Conservation (phyloP, 495 filamentous ascomycete genomes). For the Lichenothelia convexa region DNA sequence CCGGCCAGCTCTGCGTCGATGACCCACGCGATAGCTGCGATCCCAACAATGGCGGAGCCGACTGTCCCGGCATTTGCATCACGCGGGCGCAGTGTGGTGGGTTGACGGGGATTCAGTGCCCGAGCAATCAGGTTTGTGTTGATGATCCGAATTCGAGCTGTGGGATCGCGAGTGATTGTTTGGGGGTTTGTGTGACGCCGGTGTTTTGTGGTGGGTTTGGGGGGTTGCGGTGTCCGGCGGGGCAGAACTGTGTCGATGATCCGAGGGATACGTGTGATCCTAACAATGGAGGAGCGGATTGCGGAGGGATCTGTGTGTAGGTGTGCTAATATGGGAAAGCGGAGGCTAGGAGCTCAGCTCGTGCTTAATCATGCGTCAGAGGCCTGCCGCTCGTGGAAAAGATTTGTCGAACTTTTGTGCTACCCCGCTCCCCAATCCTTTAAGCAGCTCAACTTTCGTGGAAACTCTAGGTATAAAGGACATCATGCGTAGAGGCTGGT, state of each 20-base stretch:
- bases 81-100: neutral
- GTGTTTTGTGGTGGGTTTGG: neutral
- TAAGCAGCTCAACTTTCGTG: no score
- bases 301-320: neutral
- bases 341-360: no score
- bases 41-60: neutral
- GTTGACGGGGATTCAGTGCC: neutral
- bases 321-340: no score
- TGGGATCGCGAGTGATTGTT: neutral
- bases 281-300: neutral
- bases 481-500: no score
- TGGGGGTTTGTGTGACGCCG: conserved; percentile 1
- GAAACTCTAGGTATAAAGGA: no score
- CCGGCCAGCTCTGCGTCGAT: no score
- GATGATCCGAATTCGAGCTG: neutral
- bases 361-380: no score
- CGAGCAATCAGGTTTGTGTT: neutral
- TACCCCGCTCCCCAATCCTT: no score
- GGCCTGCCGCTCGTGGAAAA: no score
- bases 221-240: neutral
- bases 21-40: neutral
- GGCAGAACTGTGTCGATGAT: neutral
- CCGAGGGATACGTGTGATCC: neutral
- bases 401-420: no score
- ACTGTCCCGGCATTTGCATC: neutral